Evolutionary conservation across 2,329 filamentous ascomycete genomes (phyloP).

Genomic region (Beauveria sp.): DNA sequence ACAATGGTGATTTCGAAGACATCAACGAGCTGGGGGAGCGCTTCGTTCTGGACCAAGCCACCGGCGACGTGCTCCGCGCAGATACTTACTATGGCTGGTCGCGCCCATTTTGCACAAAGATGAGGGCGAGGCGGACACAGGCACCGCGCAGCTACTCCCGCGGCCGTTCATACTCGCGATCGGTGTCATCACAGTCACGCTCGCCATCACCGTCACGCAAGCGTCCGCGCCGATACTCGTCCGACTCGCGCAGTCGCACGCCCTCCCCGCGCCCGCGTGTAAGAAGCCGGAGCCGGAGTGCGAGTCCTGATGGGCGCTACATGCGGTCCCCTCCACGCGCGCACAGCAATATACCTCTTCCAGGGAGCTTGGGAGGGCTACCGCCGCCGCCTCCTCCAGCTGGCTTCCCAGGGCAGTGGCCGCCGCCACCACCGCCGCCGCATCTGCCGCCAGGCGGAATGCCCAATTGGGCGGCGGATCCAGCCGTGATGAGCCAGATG

Average conservation of each 20-base stretch:
- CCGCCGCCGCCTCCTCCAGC: slow-evolving; percentile 27
- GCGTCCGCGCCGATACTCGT: slow-evolving; percentile 20
- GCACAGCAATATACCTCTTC: slow-evolving; percentile 19
- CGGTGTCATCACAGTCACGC: slow-evolving; percentile 19
- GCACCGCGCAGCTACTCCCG: slow-evolving; percentile 12
- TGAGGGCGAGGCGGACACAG: slow-evolving; percentile 44
- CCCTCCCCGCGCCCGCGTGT: slow-evolving; percentile 13
- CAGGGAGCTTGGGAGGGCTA: slow-evolving; percentile 17
- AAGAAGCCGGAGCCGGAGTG: slow-evolving; percentile 24
- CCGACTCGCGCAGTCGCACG: slow-evolving; percentile 19
- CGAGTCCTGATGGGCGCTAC: slow-evolving; percentile 12
- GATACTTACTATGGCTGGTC: slow-evolving; percentile 90
- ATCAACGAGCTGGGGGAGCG: slow-evolving; percentile 70
- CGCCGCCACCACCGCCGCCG: slow-evolving; percentile 30
- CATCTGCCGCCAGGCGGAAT: slow-evolving; percentile 18
- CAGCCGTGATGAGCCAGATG: slow-evolving; percentile 12
- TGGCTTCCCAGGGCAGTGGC: slow-evolving; percentile 34
- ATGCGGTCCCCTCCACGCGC: slow-evolving; percentile 26
- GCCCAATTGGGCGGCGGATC: slow-evolving; percentile 15
- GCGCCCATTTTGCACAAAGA: slow-evolving; percentile 68
- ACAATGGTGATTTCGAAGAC: slow-evolving; percentile 35
- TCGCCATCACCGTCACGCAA: slow-evolving; percentile 27
- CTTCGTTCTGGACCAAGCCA: slow-evolving; percentile 57
- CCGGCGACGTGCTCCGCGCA: slow-evolving; percentile 54
- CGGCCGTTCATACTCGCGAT: slow-evolving; percentile 26